Base-by-base conservation (phyloP, 2,329 filamentous ascomycete species). In the Lachnellula hyalina region DNA sequence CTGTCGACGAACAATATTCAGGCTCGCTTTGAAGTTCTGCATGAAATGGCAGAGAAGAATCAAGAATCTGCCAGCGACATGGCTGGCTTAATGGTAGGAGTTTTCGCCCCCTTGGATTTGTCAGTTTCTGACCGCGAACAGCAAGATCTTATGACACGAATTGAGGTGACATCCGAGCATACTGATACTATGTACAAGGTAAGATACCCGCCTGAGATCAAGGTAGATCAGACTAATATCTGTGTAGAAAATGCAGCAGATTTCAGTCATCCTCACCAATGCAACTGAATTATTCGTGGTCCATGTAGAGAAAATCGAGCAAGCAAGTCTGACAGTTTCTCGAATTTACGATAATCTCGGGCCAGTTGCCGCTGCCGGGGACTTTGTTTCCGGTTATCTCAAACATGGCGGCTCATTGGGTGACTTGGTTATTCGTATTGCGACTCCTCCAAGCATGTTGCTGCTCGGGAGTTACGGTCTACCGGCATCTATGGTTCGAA, bases 181-280 rank as follows among this genome's bases (percentile, higher is more conserved):
- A 60, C 67, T 50, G 58, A 64, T 49, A 54, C 40, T 12, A 54
- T 64, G 15, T 62, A 65, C 17, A 44, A 62, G 51, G 67, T 64
- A 57, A 54, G 51, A 38, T 23, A n/a, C n/a, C 34, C 12, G n/a
- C n/a, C 28, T 34, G 6, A 35, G 15, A 7, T 9, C 17, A 7
- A 15, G 6, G 21, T n/a, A 47, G 5, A 15, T 21, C 9, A 42
- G 14, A 28, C 49, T 56, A 49, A 60, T 35, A 11, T 21, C 36
- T 32, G 41, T 17, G 6, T 51, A 68, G 67, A 58, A 59, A 58
- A 58, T 62, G 2, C 49, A 65, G 19, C 34, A 44, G n/a, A 49
- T 64, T 7, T 52, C 58, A 11, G 45, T 40, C 11, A 56, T 60
- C 11, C 49, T 67, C 1, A 44, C 51, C 2, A 68, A 67, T 49